Base-by-base conservation (phyloP, 179 eudicot genomes). In the Vitellaria paradoxa region DNA sequence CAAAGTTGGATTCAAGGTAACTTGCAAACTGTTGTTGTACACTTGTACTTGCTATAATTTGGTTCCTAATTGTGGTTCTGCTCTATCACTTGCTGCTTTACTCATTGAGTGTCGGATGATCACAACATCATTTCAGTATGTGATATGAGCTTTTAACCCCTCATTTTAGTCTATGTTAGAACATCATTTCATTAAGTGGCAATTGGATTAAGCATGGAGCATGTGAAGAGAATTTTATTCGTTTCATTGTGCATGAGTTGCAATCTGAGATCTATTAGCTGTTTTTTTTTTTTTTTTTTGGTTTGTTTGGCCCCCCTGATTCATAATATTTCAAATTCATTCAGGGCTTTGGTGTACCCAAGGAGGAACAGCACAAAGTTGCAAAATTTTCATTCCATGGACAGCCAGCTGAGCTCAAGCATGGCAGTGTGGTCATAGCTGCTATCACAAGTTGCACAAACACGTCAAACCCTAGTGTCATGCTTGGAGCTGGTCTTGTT, bases 371-470 rank as follows among this genome's bases (percentile, higher is more conserved):
- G 70, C 89, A 84, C 20, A 95, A 95, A 82, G 97, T 90, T 71
- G 92, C 78, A 14, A 87, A 91, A 61, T 95, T 95, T 83, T 76
- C 93, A 55, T 93, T 88, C 84, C 87, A 90, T 72, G 97, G 95
- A 21, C 97, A 91, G 83, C 89, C 92, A 76, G 99, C 98, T 84
- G 93, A 94, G 78, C 84, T 93, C 78, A 91, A 83, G 84, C 97
- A 93, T 86, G 98, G 98, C 60, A 95, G 97, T 71, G 97, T 95
- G 78, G 99, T 95, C 63, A 95, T 95, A 77, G 97, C 99, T 40
- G 99, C 99, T 75, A 95, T 95, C 63, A 95, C 99, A 63, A 95
- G 99, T 46, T 95, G 99, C 84, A 95, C 99, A 47, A 95, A 95
- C 85, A 95, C 99, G 64, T 95, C 99, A 67, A 95, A 95, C 82